These are phyloP conservation scores for Wickerhamiella shivajii DNA, from an alignment of 805 yeast genomes.

Conservation along the genomic window DNA sequence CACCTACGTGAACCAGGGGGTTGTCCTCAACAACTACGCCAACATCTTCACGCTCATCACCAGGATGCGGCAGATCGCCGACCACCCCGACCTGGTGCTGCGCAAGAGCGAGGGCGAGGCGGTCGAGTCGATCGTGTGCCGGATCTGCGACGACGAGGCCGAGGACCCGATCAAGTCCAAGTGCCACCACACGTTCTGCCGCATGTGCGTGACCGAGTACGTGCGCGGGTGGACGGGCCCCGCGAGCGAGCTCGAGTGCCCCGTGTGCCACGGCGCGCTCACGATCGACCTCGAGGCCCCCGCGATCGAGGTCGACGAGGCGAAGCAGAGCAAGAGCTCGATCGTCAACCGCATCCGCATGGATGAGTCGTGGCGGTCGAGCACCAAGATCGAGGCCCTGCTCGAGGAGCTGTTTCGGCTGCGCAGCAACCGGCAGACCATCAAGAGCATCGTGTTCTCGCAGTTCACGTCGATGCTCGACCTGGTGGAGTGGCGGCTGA, in stretches of 20 bases:
- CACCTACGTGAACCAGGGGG: slow-evolving; percentile 91
- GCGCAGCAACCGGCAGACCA: slow-evolving; percentile 74
- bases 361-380: slow-evolving; percentile 78
- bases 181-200: slow-evolving; percentile 87
- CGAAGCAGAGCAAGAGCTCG: slow-evolving; percentile 38
- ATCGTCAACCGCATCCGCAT: slow-evolving; percentile 80
- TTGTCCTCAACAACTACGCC: slow-evolving; percentile 90
- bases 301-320: slow-evolving; percentile 48
- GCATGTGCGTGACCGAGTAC: slow-evolving; percentile 84
- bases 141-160: slow-evolving; percentile 92
- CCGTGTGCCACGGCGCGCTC: slow-evolving; percentile 88
- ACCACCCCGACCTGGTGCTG: slow-evolving; percentile 91
- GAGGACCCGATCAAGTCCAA: slow-evolving; percentile 92
- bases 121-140: slow-evolving; percentile 59
- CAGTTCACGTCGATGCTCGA: slow-evolving; percentile 97
- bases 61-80: slow-evolving; percentile 95
- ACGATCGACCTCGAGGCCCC: slow-evolving; percentile 85
- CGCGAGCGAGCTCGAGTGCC: slow-evolving; percentile 56
- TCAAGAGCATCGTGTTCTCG: slow-evolving; percentile 91
- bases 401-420: slow-evolving; percentile 83
- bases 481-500: slow-evolving; percentile 86
- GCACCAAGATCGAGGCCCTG: slow-evolving; percentile 92
- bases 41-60: slow-evolving; percentile 92
- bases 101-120: slow-evolving; percentile 38
- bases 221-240: slow-evolving; percentile 58